Evolutionary conservation across 73 alveolate genomes (phyloP).

Genomic region (Paramecium octaurelia): DNA sequence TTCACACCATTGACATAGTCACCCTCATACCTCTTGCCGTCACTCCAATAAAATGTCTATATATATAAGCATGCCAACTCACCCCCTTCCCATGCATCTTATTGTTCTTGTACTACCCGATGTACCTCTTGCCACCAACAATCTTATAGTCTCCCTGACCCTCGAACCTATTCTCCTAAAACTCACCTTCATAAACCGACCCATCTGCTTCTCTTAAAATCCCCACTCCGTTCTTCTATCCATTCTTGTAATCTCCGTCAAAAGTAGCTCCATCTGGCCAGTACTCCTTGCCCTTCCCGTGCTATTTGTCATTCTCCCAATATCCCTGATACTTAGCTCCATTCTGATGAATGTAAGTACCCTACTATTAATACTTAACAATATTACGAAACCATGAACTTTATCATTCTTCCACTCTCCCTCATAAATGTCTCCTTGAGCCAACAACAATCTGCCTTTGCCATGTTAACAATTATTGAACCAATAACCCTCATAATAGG

Average conservation of each 20-base stretch:
- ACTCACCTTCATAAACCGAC: conserved; percentile 58
- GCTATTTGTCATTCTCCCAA: conserved; percentile 63
- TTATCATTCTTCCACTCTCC: conserved; percentile 71
- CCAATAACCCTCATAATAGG: conserved; percentile 65
- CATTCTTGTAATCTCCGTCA: conserved; percentile 64
- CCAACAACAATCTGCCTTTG: conserved; percentile 59
- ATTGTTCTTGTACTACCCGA: conserved; percentile 60
- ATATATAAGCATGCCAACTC: neutral
- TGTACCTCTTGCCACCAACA: conserved; percentile 56
- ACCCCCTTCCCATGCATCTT: conserved; percentile 68
- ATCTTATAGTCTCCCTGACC: conserved; percentile 62
- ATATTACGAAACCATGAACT: conserved; percentile 67
- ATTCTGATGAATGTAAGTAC: conserved; percentile 59
- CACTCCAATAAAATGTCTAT: conserved; percentile 60
- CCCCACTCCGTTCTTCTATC: conserved; percentile 58
- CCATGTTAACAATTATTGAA: conserved; percentile 57
- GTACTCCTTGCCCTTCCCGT: conserved; percentile 57
- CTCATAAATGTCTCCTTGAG: conserved; percentile 65
- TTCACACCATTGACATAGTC: conserved; percentile 68
- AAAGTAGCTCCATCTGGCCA: conserved; percentile 69
- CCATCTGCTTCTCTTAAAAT: conserved; percentile 65
- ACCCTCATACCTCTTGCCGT: conserved; percentile 65
- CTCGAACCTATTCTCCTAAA: conserved; percentile 53
- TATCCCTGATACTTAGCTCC: conserved; percentile 63
- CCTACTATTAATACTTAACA: conserved; percentile 2